Base-by-base conservation (phyloP, 345 rosid genomes). In the Rhodomyrtus tomentosa region DNA sequence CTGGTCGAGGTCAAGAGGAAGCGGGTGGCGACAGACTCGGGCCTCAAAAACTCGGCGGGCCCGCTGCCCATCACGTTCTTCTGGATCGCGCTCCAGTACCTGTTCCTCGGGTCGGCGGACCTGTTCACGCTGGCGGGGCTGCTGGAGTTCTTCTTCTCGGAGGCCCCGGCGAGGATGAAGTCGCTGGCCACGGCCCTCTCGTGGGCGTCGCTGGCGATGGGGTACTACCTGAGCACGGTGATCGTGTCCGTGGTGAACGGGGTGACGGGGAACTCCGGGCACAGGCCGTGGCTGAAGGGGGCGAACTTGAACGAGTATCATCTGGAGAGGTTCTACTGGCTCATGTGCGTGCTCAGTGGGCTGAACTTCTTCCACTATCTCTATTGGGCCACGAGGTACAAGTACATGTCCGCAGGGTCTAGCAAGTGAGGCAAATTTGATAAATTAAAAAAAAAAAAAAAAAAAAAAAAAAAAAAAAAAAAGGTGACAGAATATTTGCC, bases 241-340 rank as follows among this genome's bases (percentile, higher is more conserved):
- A 58, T 89, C 2, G 91, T 89, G 84, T 73, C 89, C 15, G 21
- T 86, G 1, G 88, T 89, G 22, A 87, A 89, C 81, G 36, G 42
- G 11, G 89, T 79, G 51, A 89, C 91, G 2, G 84, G 88, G 5
- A 50, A 22, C 7, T 55, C 84, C 4, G 84, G 83, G 32, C 85
- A 86, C 58, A 40, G 58, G 27, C 84, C 84, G 27, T 89, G 91
- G 91, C 85, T 89, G 25, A 84, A 88, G 32, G 91, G 86, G 18
- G 76, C 55, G 72, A 86, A 88, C 87, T 50, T 89, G 45, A 89
- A 87, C 79, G 59, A 82, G 72, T 87, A 87, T 56, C 87, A 55
- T 54, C 50, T 89, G 45, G 91, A 87, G 55, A 81, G 86, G 58
- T 89, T 87, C 86, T 89, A 89, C 62, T 89, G 91, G 91, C 84